phyloP scores from a whole-genome alignment of 352 stramenopile genomes.

The Pythium folliculosum region DNA sequence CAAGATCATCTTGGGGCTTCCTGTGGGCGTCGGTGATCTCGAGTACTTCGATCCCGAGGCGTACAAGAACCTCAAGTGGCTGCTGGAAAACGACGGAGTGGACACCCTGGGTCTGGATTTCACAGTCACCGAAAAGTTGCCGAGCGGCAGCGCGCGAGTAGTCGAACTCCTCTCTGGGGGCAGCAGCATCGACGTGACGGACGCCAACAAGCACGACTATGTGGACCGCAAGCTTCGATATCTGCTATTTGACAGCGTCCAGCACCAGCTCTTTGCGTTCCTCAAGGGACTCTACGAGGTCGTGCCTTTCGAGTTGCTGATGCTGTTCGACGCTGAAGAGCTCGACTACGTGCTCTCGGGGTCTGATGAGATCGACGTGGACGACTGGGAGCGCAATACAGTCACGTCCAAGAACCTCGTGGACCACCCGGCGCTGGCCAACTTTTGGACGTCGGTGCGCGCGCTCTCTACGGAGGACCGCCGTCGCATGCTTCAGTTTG shows the following conservation, averaged over 20 bases:
- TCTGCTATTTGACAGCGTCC: slow-evolving; percentile 91
- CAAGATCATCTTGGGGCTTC: slow-evolving; percentile 96
- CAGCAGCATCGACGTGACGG: slow-evolving; percentile 86
- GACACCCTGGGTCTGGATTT: slow-evolving; percentile 67
- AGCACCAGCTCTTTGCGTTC: slow-evolving; percentile 88
- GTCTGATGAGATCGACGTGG: slow-evolving; percentile 89
- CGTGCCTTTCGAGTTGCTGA: slow-evolving; percentile 85
- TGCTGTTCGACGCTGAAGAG: slow-evolving; percentile 95
- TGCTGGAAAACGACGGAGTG: slow-evolving; percentile 58
- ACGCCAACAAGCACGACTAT: slow-evolving; percentile 95
- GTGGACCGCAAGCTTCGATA: slow-evolving; percentile 93
- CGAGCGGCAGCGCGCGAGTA: slow-evolving; percentile 20
- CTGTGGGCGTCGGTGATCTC: slow-evolving; percentile 93
- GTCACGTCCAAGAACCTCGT: slow-evolving; percentile 18
- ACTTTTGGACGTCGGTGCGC: slow-evolving; percentile 62
- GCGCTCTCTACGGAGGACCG: slow-evolving; percentile 40
- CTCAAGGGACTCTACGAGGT: slow-evolving; percentile 97
- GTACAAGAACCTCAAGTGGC: slow-evolving; percentile 65
- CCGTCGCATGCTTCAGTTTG: slow-evolving; percentile 43
- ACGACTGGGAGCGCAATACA: slow-evolving; percentile 90
- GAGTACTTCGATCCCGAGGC: slow-evolving; percentile 76
- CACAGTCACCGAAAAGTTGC: slow-evolving; percentile 43
- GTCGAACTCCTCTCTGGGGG: slow-evolving; percentile 66
- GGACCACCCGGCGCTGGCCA: slow-evolving; percentile 13
- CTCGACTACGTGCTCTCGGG: slow-evolving; percentile 92